Evolutionary conservation across 139 green algal genomes (phyloP).

Genomic region (Micromonas pusilla): DNA sequence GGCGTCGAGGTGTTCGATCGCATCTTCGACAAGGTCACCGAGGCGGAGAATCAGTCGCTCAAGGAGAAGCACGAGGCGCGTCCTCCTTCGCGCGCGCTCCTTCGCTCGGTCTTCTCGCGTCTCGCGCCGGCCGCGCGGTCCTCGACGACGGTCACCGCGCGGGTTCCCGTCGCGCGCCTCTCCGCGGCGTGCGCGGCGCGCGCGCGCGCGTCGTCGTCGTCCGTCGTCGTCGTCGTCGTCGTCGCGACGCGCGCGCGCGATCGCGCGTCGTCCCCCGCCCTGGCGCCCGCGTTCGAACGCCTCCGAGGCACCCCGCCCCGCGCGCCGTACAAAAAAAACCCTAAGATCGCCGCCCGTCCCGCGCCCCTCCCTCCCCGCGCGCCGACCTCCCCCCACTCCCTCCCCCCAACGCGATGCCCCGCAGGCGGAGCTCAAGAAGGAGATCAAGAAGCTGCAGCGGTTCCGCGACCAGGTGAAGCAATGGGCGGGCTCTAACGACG

Average conservation of each 20-base stretch:
- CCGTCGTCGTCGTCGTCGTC: no score
- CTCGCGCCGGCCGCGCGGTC: no score
- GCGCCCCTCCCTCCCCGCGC: not conserved
- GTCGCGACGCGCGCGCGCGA: no score
- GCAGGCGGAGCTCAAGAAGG: constrained; percentile 89
- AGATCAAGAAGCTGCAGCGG: constrained; percentile 99
- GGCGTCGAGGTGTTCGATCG: constrained; percentile 93
- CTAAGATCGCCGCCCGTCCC: not conserved
- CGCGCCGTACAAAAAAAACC: not conserved
- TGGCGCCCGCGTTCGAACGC: no score
- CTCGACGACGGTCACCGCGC: no score
- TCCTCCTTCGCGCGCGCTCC: not conserved
- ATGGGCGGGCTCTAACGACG: constrained; percentile 80
- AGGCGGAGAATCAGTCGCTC: constrained; percentile 79
- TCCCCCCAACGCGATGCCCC: no score
- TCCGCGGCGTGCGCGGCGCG: no score
- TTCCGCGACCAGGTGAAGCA: constrained; percentile 95
- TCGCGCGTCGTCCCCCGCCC: no score
- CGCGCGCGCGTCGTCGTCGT: no score
- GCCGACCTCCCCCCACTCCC: not conserved
- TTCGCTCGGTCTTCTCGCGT: not conserved
- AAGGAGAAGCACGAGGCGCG: constrained; percentile 87
- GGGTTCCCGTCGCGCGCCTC: no score
- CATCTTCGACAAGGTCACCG: constrained; percentile 93
- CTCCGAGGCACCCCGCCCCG: no score